Percentiles rank a stretch among this genome's conserved stretches.
Conservation (phyloP, 2,329 filamentous ascomycete species). For the Venturia nashicola region DNA sequence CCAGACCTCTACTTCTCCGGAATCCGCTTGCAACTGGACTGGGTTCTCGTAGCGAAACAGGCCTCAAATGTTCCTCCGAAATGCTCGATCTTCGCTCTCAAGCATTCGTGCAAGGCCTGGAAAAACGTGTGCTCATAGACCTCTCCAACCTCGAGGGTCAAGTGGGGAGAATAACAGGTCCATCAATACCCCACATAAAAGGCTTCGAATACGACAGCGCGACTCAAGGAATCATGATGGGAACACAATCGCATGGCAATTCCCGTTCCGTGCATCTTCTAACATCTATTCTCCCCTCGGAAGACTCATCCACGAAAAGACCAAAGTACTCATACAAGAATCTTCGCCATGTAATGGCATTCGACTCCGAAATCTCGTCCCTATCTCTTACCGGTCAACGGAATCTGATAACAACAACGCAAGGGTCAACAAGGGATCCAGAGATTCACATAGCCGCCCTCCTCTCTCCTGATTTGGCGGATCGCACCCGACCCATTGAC, state of each 20-base stretch:
- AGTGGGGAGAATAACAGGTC: not conserved
- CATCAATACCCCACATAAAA: not conserved
- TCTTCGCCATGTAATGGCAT: slow-evolving; percentile 18
- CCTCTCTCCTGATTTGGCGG: slow-evolving; percentile 17
- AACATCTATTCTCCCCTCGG: not conserved
- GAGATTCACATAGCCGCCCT: slow-evolving; percentile 15
- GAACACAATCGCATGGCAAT: not conserved
- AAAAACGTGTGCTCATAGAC: not conserved
- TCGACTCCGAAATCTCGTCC: slow-evolving; percentile 18
- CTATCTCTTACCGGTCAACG: slow-evolving; percentile 19
- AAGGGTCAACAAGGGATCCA: slow-evolving; percentile 19
- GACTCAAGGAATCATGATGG: not conserved
- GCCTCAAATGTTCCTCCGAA: not conserved
- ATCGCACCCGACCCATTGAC: slow-evolving; percentile 6
- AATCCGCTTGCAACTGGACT: not conserved
- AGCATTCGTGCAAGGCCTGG: not conserved
- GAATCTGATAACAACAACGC: slow-evolving; percentile 19
- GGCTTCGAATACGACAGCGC: slow-evolving; percentile 2
- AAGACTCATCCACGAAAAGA: slow-evolving; percentile 2
- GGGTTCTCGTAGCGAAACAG: not conserved
- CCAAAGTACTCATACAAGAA: slow-evolving; percentile 15
- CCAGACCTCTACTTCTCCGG: not conserved
- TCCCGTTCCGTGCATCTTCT: not conserved
- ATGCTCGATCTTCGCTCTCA: not conserved
- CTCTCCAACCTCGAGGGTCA: not conserved